These are phyloP conservation scores for Verticillium zaregamsianum DNA, from an alignment of 2,329 filamentous ascomycete genomes.

Conservation along the genomic window DNA sequence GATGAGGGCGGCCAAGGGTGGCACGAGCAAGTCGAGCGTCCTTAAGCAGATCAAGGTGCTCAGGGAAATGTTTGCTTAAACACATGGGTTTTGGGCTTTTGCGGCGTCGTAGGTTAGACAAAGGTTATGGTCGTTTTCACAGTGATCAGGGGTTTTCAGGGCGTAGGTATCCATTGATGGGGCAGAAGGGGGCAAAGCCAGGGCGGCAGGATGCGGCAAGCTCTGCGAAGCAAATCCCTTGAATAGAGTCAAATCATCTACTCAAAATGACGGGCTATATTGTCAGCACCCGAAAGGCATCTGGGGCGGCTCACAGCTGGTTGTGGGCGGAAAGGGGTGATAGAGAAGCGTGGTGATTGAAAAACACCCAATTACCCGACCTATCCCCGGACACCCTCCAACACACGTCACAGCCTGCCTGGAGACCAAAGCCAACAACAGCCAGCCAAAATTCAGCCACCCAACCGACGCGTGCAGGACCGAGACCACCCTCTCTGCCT, in stretches of 20 bases:
- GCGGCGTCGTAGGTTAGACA: not conserved
- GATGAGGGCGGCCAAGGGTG: constrained; percentile 70
- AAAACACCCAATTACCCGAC: not conserved
- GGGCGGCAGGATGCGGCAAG: too few relatives aligned
- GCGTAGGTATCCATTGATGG: not conserved
- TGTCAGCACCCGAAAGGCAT: too few relatives aligned
- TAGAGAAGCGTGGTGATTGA: not conserved
- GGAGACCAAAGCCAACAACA: not conserved
- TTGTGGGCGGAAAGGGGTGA: not conserved
- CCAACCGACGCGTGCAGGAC: not conserved
- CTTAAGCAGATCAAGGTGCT: constrained; percentile 57
- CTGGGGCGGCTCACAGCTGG: too few relatives aligned
- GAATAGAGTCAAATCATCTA: too few relatives aligned
- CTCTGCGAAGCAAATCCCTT: too few relatives aligned
- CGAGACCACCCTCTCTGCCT: not conserved
- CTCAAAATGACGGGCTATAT: too few relatives aligned
- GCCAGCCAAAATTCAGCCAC: not conserved
- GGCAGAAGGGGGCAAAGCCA: too few relatives aligned
- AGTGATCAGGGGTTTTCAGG: not conserved
- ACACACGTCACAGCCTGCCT: not conserved
- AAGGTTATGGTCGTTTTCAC: not conserved
- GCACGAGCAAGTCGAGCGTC: constrained; percentile 68
- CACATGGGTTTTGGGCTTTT: not conserved
- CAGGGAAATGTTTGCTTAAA: constrained; percentile 28
- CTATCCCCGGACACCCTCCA: not conserved